Evolutionary conservation across 805 yeast genomes (phyloP).

Genomic region (Schizosaccharomyces cryophilus): DNA sequence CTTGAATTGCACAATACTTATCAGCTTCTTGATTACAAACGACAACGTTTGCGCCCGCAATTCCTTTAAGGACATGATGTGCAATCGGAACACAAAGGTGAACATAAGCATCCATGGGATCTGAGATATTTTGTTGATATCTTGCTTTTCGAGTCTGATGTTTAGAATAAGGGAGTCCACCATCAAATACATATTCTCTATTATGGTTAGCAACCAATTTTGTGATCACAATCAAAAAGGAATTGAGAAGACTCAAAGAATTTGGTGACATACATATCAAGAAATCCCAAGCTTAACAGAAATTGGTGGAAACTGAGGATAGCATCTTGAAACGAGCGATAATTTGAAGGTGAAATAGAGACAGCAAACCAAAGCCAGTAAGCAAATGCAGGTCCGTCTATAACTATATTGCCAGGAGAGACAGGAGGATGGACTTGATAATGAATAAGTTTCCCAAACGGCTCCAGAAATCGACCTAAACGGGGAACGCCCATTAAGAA

Average conservation of each 20-base stretch:
- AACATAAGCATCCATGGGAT: background rate
- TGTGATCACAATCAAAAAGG: background rate
- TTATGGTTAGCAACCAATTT: background rate
- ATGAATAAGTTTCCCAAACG: background rate
- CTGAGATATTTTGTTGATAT: background rate
- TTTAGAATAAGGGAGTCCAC: background rate
- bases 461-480: background rate
- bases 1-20: background rate
- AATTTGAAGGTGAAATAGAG: background rate
- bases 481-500: background rate
- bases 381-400: constrained; percentile 2
- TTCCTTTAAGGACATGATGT: background rate
- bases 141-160: background rate
- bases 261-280: background rate
- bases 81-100: constrained; percentile 1
- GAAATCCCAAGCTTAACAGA: background rate
- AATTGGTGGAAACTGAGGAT: background rate
- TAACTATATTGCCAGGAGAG: background rate
- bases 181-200: constrained; percentile 2
- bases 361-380: background rate
- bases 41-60: background rate
- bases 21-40: background rate
- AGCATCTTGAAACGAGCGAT: background rate
- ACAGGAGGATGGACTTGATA: background rate
- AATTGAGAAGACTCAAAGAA: background rate